These are phyloP conservation scores for Chlamydomonas sp. DNA, from an alignment of 139 green algal genomes.

Conservation along the genomic window DNA sequence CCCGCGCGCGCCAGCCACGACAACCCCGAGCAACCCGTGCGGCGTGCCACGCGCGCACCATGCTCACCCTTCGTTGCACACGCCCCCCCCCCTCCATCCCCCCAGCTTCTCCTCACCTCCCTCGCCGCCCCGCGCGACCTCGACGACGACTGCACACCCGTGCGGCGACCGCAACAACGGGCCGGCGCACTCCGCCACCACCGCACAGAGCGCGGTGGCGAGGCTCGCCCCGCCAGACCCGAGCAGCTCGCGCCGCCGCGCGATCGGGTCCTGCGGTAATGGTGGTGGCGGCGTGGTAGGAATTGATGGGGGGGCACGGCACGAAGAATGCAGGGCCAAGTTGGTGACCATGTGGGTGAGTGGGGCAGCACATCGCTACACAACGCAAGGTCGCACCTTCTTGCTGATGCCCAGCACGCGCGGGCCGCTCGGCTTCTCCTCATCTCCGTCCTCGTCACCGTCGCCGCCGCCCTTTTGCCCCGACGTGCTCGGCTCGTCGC, in stretches of 20 bases:
- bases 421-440: constrained; percentile 11
- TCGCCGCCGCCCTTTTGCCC: not conserved
- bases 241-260: constrained; percentile 64
- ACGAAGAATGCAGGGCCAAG: no score
- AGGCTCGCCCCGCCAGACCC: constrained; percentile 33
- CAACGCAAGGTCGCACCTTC: no score
- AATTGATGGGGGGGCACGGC: no score
- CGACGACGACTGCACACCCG: constrained; percentile 49
- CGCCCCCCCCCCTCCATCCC: not conserved
- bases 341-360: no score
- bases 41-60: no score
- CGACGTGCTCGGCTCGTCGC: not conserved
- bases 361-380: no score
- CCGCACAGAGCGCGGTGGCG: constrained; percentile 29
- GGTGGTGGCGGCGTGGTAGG: no score
- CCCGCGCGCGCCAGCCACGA: not conserved
- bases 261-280: constrained; percentile 31
- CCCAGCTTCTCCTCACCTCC: constrained; percentile 17
- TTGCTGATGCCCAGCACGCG: constrained; percentile 63
- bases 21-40: not conserved
- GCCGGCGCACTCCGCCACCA: constrained; percentile 20
- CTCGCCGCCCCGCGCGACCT: constrained; percentile 56
- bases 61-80: not conserved
- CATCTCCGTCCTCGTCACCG: constrained; percentile 13
- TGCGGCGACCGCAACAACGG: constrained; percentile 42